Evolutionary conservation across 192 early-diverging fungal genomes (phyloP).

Genomic region (Entomortierella beljakovae): DNA sequence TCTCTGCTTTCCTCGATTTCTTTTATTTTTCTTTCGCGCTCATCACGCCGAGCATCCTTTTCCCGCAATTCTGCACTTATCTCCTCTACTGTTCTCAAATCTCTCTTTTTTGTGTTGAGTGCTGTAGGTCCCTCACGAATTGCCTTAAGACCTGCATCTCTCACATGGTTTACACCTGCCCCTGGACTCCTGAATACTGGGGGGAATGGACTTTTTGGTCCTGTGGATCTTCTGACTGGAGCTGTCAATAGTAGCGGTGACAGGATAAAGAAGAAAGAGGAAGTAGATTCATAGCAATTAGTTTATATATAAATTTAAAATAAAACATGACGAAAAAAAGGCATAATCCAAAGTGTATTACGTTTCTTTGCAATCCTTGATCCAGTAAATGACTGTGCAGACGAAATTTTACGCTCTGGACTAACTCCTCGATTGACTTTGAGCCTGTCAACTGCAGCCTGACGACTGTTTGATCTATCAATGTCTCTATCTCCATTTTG

Average conservation of each 20-base stretch:
- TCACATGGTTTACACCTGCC: conserved; percentile 21
- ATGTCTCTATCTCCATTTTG: neutral
- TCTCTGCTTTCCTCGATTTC: conserved; percentile 35
- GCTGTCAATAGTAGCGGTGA: neutral
- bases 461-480: conserved; percentile 9
- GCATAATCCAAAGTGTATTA: neutral
- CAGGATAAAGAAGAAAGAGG: neutral
- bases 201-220: conserved; percentile 36
- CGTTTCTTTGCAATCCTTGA: conserved; percentile 35
- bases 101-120: conserved; percentile 41
- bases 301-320: neutral
- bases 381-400: conserved; percentile 27
- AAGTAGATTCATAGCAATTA: neutral
- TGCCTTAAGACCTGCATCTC: conserved; percentile 49
- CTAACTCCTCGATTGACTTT: conserved; percentile 44
- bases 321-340: neutral
- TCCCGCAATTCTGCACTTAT: conserved; percentile 13
- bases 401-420: conserved; percentile 33
- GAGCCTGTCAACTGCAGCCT: conserved; percentile 38
- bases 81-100: conserved; percentile 34
- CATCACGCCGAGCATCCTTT: conserved; percentile 26
- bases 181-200: conserved; percentile 25
- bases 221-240: conserved; percentile 25
- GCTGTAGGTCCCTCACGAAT: conserved; percentile 45
- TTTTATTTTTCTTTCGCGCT: conserved; percentile 28